These are phyloP conservation scores for Rhizoclosmatium sp. DNA, from an alignment of 192 early-diverging fungal genomes.

Conservation along the genomic window DNA sequence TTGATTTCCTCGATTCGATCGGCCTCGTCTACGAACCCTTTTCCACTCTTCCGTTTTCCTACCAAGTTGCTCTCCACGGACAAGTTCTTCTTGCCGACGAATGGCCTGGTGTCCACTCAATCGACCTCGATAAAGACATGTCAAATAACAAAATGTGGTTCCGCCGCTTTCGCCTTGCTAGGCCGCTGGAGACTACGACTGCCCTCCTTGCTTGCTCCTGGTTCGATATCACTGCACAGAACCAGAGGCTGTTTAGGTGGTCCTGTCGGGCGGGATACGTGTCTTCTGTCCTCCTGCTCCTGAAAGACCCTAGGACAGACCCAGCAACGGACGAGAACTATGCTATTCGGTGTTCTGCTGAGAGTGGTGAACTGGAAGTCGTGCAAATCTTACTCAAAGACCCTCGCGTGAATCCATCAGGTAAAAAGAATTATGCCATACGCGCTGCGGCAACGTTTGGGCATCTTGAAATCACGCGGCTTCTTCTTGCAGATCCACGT, in stretches of 20 bases:
- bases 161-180: background rate
- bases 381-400: slow-evolving; percentile 8
- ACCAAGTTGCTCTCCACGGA: background rate
- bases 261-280: background rate
- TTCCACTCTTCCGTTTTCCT: background rate
- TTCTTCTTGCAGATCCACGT: slow-evolving; percentile 8
- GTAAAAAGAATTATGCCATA: background rate
- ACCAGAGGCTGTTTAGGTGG: background rate
- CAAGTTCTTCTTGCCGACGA: background rate
- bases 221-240: slow-evolving; percentile 1
- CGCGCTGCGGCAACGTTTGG: background rate
- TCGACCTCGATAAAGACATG: background rate
- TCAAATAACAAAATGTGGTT: background rate
- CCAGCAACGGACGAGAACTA: slow-evolving; percentile 7
- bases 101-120: background rate
- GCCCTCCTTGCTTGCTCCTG: background rate
- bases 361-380: background rate
- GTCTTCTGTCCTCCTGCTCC: background rate
- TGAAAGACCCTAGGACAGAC: slow-evolving; percentile 3
- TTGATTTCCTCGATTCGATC: background rate
- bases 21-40: background rate
- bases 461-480: background rate
- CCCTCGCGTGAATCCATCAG: slow-evolving; percentile 5
- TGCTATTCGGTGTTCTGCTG: background rate
- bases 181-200: background rate